Base-by-base conservation (phyloP, 108 stramenopile genomes). In the Cyclotella atomus region DNA sequence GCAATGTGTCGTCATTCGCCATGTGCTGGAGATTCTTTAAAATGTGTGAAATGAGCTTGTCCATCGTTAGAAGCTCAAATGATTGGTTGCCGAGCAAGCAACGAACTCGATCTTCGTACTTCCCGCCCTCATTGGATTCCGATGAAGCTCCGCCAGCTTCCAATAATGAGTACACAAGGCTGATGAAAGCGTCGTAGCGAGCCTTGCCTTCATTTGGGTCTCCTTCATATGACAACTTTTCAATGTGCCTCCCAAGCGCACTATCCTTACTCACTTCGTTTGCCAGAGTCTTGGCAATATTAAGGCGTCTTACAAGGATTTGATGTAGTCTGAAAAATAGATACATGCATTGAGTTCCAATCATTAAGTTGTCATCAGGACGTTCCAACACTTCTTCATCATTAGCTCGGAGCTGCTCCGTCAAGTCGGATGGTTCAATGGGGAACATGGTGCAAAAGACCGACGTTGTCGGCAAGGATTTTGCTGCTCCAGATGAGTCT, bases 1-100 rank as follows among this genome's bases (percentile, higher is more conserved):
- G 88, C 79, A 94, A 87, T 10, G 85, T 88, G 35, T 94, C 95
- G 75, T 96, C 95, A 56, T 88, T 84, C 1, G 86, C 85, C 85
- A 96, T 85, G 25, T 81, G 73, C 62, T 94, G 92, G 61, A 96
- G 74, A 59, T 94, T 90, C 85, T 96, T 96, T 38, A 91, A 65
- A 43, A 91, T 78, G 66, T 94, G 90, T 33, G 88, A 86, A 71
- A 96, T 86, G 47, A 96, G 70, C 74, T 96, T 96, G 81, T 96
- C 95, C 88, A 96, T 92, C 19, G 95, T 96, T 12, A 89, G 89
- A 36, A 96, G 86, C 57, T 93, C 95, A 70, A 87, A 94, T 2
- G 84, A 84, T 20, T 89, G 83, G 61, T 96, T 91, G n/a, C 95
- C 95, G 30, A 96, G 65, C 68, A 96, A 77, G 49, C 82, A 78